phyloP scores from a whole-genome alignment of 495 filamentous ascomycete genomes.

The Neurospora sp. region DNA sequence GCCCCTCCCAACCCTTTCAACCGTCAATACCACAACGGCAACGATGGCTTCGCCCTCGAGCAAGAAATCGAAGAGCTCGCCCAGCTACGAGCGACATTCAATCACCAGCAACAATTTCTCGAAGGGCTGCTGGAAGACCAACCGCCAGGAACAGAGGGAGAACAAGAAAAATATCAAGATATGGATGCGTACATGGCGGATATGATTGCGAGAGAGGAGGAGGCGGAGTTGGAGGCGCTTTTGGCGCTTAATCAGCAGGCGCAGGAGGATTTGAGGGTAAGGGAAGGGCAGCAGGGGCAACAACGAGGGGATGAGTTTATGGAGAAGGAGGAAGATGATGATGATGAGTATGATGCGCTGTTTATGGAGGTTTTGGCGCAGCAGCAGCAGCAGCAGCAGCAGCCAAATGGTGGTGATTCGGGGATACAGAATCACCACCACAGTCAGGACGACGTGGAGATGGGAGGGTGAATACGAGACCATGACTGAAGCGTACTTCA shows the following conservation, averaged over 20 bases:
- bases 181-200: slow-evolving; percentile 34
- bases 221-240: slow-evolving; percentile 49
- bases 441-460: slow-evolving; percentile 17
- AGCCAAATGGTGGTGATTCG: background rate
- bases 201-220: slow-evolving; percentile 43
- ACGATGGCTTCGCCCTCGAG: background rate
- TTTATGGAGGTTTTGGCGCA: slow-evolving; percentile 39
- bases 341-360: slow-evolving; percentile 43
- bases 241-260: slow-evolving; percentile 28
- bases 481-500: too few species aligned
- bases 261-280: slow-evolving; percentile 3
- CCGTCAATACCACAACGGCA: slow-evolving; percentile 5
- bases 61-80: slow-evolving; percentile 37
- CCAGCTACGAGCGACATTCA: slow-evolving; percentile 29
- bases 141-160: slow-evolving; percentile 8
- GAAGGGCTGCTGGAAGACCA: slow-evolving; percentile 28
- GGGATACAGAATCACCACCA: background rate
- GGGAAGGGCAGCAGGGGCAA: background rate
- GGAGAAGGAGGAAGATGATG: slow-evolving; percentile 37
- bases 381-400: slow-evolving; percentile 1
- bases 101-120: slow-evolving; percentile 27
- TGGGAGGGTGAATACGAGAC: slow-evolving; percentile 12
- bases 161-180: slow-evolving; percentile 11
- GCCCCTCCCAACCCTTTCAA: background rate
- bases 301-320: slow-evolving; percentile 20